Base-by-base conservation (phyloP, 169 alveolate species). In the Hepatocystis sp. region DNA sequence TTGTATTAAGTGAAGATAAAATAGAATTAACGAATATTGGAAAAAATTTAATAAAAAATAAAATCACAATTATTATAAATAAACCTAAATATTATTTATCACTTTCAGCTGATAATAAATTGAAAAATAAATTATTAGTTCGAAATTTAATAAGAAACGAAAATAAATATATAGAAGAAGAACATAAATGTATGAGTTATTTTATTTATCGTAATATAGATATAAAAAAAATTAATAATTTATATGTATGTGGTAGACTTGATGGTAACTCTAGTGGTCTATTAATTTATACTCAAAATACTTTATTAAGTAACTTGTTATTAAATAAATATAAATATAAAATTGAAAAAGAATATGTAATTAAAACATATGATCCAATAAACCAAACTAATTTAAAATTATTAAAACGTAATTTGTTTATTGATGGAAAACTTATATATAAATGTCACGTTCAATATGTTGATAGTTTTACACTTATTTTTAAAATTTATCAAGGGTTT, bases 171-270 rank as follows among this genome's bases (percentile, higher is more conserved):
- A 61, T 81, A 30, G 68, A 81, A 65, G 89, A 81, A 40, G 84
- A 81, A 61, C 89, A 81, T 10, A 81, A 81, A 56, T 81, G 89
- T 60, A 81, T 81, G 89, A 81, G 89, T 81, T 81, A 81, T 81
- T 81, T 81, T 81, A 60, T 81, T 0, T 61, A 81, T 46, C 60
- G 51, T 61, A 81, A 81, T 63, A 60, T 81, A 13, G 39, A 81
- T 15, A 81, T 81, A 4, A 84, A 81, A 44, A 81, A 81, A 4
- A 67, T 81, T 11, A 61, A 61, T 47, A 81, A 81, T 52, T 81
- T 81, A 32, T 81, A 81, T 81, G 89, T 81, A 34, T 81, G 89
- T 56, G 91, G 91, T 42, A 39, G 91, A 25, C 28, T 85, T 25
- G 91, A 85, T 46, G 84, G 85, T 17, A 81, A 68, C 52, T 63